Base-by-base conservation (phyloP, 1,284 basidiomycete genomes). In the Lentinula novae-zelandiae region DNA sequence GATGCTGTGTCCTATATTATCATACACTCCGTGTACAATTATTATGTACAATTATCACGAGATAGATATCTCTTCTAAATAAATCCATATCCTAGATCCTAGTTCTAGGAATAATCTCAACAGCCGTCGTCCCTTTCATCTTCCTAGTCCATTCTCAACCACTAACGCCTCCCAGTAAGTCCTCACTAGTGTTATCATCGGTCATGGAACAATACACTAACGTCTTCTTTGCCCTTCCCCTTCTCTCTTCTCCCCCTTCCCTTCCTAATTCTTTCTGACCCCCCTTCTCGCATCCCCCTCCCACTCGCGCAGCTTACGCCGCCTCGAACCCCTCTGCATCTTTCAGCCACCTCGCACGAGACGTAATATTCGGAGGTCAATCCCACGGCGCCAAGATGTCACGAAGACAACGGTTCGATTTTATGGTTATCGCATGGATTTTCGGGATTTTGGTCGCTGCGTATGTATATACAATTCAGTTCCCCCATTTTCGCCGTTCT, bases 81-180 rank as follows among this genome's bases (percentile, higher is more conserved):
- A 22, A 22, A 15, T 9, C 38, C 46, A 59, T 56, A 50, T 22
- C 3, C 22, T 64, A 92, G 90, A 78, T 93, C 48, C 75, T 92
- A 6, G 73, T 89, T 8, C 77, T 92, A 20, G 90, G 78, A 0
- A 86, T 92, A 61, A 80, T 91, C 12, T 83, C 80, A n/a, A 87
- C 86, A 1, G 88, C 73, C 1, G 79, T 77, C 1, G 68, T 76
- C 2, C 89, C 89, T 0, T 73, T 78, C 31, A 76, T 82, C 2
- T 75, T 91, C 53, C 68, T 91, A 12, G 80, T 93, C 34, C 67
- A 75, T 1, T 75, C 75, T 40, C 75, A 76, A 1, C 90, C 90
- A 7, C 89, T 89, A 7, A 85, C 81, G 1, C 91, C 90, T 34
- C 90, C 90, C 0, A 92, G 90, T 93, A 72, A 60, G 81, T 66